Conservation (phyloP, 805 yeast species). For the Hanseniaspora nectarophila region DNA sequence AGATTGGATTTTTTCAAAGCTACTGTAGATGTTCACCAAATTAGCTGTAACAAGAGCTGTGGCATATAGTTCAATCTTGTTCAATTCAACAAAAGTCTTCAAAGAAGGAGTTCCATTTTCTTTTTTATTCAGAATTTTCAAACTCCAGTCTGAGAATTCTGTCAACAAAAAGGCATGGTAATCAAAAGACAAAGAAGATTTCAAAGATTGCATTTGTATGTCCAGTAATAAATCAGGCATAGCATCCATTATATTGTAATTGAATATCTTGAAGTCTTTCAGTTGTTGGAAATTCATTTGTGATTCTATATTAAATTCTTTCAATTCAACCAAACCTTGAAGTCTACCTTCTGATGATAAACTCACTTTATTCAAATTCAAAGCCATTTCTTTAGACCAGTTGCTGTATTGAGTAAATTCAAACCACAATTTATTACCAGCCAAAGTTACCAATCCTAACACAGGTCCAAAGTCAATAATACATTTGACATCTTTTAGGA, state of each 20-base stretch:
- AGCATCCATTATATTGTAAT: neutral
- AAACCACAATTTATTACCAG: constrained; percentile 53
- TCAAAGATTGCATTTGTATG: constrained; percentile 43
- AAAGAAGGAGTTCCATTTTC: constrained; percentile 36
- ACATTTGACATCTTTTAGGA: constrained; percentile 41
- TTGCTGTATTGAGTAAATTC: constrained; percentile 52
- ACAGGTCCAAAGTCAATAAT: constrained; percentile 74
- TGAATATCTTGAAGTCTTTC: constrained; percentile 23
- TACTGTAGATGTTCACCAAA: constrained; percentile 61
- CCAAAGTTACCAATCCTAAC: constrained; percentile 51
- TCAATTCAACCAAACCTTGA: constrained; percentile 51
- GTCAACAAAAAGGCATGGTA: constrained; percentile 72
- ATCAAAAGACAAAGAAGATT: constrained; percentile 61
- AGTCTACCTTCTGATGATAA: constrained; percentile 64
- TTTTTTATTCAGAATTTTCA: constrained; percentile 59
- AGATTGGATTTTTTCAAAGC: constrained; percentile 57
- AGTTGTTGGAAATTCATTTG: constrained; percentile 58
- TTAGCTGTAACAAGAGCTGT: constrained; percentile 83
- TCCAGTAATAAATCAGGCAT: constrained; percentile 36
- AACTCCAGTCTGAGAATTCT: constrained; percentile 35
- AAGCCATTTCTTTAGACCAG: constrained; percentile 58
- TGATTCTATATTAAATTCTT: constrained; percentile 43
- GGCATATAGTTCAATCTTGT: constrained; percentile 46
- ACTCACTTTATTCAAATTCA: constrained; percentile 43
- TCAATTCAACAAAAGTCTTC: constrained; percentile 39